These are phyloP conservation scores for Zasmidium cellare DNA, from an alignment of 2,329 filamentous ascomycete genomes.

Conservation along the genomic window DNA sequence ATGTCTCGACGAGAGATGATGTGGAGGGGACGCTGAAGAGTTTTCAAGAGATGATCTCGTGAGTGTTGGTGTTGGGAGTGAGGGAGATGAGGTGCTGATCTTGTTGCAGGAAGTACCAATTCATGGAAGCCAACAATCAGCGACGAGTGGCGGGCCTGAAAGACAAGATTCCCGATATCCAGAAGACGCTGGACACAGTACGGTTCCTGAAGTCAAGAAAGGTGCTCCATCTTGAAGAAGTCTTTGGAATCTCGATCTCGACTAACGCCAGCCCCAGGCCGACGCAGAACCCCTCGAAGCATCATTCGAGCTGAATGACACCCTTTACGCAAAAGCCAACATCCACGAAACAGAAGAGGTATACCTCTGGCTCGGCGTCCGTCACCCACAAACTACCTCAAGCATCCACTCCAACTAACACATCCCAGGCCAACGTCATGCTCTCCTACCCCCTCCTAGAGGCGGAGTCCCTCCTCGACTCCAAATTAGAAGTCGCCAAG, in stretches of 20 bases:
- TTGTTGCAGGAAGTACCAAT: slow-evolving; percentile 85
- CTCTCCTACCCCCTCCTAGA: slow-evolving; percentile 88
- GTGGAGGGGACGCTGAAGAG: slow-evolving; percentile 78
- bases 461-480: slow-evolving; percentile 73
- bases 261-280: slow-evolving; percentile 30
- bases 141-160: slow-evolving; percentile 76
- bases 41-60: slow-evolving; percentile 95
- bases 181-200: slow-evolving; percentile 92
- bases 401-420: background rate
- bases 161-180: slow-evolving; percentile 96
- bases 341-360: slow-evolving; percentile 85
- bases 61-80: slow-evolving; percentile 31
- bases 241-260: background rate
- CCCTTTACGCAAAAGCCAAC: slow-evolving; percentile 83
- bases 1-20: slow-evolving; percentile 74
- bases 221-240: slow-evolving; percentile 42
- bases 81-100: background rate
- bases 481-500: slow-evolving; percentile 78
- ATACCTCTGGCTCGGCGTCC: slow-evolving; percentile 91
- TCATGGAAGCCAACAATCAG: slow-evolving; percentile 96
- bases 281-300: slow-evolving; percentile 74
- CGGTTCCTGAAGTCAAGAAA: slow-evolving; percentile 77
- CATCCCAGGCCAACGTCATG: slow-evolving; percentile 85
- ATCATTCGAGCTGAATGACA: slow-evolving; percentile 95
- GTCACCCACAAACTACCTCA: slow-evolving; percentile 29